Evolutionary conservation across 1,284 basidiomycete genomes (phyloP), one percentile per base, ranked within the genome.

Genomic region (Waitea zeae): DNA sequence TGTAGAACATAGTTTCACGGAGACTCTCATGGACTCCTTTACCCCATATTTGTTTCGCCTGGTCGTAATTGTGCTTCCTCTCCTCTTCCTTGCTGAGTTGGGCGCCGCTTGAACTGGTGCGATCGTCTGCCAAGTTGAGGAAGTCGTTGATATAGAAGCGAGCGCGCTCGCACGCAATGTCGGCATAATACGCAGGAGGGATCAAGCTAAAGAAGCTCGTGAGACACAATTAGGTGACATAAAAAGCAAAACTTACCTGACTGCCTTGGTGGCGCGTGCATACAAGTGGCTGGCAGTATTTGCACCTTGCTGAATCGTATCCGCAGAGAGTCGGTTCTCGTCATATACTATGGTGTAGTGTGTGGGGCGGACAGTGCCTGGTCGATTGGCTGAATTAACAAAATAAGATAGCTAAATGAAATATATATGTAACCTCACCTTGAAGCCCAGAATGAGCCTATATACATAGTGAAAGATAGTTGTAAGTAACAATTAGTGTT

Each of bases 321-420:
- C 74, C 0, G 75, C 69, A 5, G 55, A 56, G 20, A 84, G 57
- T 2, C 42, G 51, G 46, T 69, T 74, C 51, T 82, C 76, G 47
- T 82, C 73, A 47, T 82, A 78, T 3, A 84, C 57, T 17, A 82
- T 68, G 1, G 65, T 67, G 52, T 84, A 84, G 45, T 80, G 80
- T 1, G 79, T 82, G 0, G 77, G 57, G 35, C 67, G 65, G 22
- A 71, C 70, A 6, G 59, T 62, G 4, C 78, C 79, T n/a, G n/a
- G n/a, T n/a, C n/a, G n/a, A n/a, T n/a, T n/a, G n/a, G n/a, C n/a
- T n/a, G n/a, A n/a, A n/a, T n/a, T n/a, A n/a, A n/a, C n/a, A n/a
- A n/a, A n/a, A n/a, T n/a, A n/a, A n/a, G n/a, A n/a, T n/a, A n/a
- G n/a, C n/a, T n/a, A n/a, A n/a, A n/a, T n/a, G n/a, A n/a, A n/a